Conservation (phyloP, 441 rosid species). For the Pelargonium citronellum region DNA sequence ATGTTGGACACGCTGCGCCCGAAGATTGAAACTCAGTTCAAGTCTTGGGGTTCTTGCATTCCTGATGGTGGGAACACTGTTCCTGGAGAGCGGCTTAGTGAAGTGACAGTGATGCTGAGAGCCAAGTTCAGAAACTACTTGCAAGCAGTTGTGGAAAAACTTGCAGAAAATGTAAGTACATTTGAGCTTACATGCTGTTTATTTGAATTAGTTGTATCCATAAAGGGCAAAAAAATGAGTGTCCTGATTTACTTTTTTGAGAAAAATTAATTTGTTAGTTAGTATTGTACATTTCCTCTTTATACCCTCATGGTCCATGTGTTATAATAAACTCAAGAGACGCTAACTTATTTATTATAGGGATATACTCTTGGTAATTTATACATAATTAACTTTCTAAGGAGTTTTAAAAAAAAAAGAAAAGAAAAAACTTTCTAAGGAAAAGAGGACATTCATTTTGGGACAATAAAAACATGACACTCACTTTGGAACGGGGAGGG, state of each 20-base stretch:
- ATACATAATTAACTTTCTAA: not conserved
- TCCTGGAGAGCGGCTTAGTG: slow-evolving; percentile 89
- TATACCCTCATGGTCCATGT: too few species aligned
- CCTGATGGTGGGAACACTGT: slow-evolving; percentile 74
- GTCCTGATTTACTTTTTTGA: too few species aligned
- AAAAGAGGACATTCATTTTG: not conserved
- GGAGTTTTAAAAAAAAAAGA: too few species aligned
- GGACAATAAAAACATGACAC: not conserved
- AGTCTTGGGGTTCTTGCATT: slow-evolving; percentile 57
- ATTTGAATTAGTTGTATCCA: slow-evolving; percentile 6
- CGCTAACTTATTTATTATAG: too few species aligned
- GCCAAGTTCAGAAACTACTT: slow-evolving; percentile 80
- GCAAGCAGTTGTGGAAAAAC: slow-evolving; percentile 89
- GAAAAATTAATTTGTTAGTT: too few species aligned
- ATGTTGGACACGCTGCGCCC: slow-evolving; percentile 63
- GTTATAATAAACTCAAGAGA: not conserved
- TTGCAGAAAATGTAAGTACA: slow-evolving; percentile 84
- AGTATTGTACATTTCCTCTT: too few species aligned
- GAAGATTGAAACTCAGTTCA: slow-evolving; percentile 60
- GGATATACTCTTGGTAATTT: too few species aligned
- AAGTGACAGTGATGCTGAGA: slow-evolving; percentile 90
- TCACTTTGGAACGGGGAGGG: too few species aligned
- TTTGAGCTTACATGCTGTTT: not conserved
- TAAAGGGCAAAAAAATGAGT: not conserved
- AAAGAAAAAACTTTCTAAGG: too few species aligned